A percentile compares a stretch with the other conserved stretches of the same genome.
These are phyloP conservation scores for Rachicladosporium sp. DNA, from an alignment of 2,329 filamentous ascomycete species.

Conservation along the genomic window DNA sequence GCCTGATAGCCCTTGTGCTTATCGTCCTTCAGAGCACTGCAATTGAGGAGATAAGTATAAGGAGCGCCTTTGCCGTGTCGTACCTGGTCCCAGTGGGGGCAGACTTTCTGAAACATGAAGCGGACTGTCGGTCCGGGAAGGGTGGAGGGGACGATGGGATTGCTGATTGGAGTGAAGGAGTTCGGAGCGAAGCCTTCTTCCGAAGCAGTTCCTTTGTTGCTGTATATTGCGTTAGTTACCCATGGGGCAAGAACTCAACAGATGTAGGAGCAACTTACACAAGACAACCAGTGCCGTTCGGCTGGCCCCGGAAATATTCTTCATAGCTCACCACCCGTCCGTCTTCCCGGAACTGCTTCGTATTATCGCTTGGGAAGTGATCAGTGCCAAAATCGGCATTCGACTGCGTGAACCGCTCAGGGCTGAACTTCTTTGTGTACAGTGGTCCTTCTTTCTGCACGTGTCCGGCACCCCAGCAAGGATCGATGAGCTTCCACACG, in stretches of 20 bases:
- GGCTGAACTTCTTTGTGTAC: conserved; percentile 58
- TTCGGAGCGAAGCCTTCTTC: conserved; percentile 41
- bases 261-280: conserved; percentile 25
- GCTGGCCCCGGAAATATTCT: conserved; percentile 60
- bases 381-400: conserved; percentile 72
- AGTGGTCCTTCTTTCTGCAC: conserved; percentile 41
- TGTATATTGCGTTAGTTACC: too few relatives aligned
- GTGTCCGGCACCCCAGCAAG: conserved; percentile 84
- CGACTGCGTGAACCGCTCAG: conserved; percentile 45
- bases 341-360: conserved; percentile 63
- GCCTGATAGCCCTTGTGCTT: too few relatives aligned
- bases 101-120: conserved; percentile 70
- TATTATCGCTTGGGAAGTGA: conserved; percentile 62
- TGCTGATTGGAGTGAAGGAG: conserved; percentile 49
- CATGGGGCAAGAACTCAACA: too few relatives aligned
- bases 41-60: conserved; percentile 42
- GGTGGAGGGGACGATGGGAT: conserved; percentile 50
- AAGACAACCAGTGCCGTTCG: conserved; percentile 30
- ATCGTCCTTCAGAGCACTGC: too few relatives aligned
- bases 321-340: conserved; percentile 61
- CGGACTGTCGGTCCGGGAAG: conserved; percentile 32
- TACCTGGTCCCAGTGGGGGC: conserved; percentile 71
- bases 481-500: conserved; percentile 81
- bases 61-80: conserved; percentile 52
- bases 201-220: conserved; percentile 18